Evolutionary conservation across 495 filamentous ascomycete genomes (phyloP).

Genomic region (Clavariopsis aquatica): DNA sequence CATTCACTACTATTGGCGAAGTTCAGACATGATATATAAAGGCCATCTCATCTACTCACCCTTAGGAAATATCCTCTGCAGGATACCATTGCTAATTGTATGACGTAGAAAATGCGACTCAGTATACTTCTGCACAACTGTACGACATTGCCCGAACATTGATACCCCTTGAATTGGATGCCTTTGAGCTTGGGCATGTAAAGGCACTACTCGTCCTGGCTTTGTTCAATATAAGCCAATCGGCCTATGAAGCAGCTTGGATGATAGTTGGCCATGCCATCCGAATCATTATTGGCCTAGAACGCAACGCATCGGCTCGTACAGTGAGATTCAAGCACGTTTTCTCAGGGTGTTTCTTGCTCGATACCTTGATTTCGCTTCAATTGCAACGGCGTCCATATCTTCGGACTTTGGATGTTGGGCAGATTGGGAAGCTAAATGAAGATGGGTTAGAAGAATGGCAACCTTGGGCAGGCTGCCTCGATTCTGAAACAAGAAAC

Average conservation of each 20-base stretch:
- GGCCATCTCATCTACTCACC: background rate
- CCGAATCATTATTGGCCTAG: conserved; percentile 57
- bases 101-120: background rate
- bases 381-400: conserved; percentile 56
- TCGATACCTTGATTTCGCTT: conserved; percentile 65
- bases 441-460: conserved; percentile 73
- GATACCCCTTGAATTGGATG: conserved; percentile 60
- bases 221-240: conserved; percentile 59
- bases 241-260: conserved; percentile 60
- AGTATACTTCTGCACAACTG: conserved; percentile 46
- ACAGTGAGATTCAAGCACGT: conserved; percentile 50
- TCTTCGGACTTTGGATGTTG: conserved; percentile 54
- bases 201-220: conserved; percentile 64
- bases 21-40: too few relatives aligned
- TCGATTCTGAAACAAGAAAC: conserved; percentile 47
- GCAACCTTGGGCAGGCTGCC: conserved; percentile 66
- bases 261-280: conserved; percentile 63
- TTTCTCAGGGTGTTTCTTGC: conserved; percentile 63
- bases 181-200: conserved; percentile 61
- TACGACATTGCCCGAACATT: conserved; percentile 61
- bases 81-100: background rate
- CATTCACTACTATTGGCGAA: too few relatives aligned
- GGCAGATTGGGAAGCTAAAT: conserved; percentile 50
- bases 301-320: conserved; percentile 40
- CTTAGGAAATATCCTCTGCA: background rate